These are phyloP conservation scores for Trametes hirsuta DNA, from an alignment of 1,284 basidiomycete genomes.

Conservation along the genomic window DNA sequence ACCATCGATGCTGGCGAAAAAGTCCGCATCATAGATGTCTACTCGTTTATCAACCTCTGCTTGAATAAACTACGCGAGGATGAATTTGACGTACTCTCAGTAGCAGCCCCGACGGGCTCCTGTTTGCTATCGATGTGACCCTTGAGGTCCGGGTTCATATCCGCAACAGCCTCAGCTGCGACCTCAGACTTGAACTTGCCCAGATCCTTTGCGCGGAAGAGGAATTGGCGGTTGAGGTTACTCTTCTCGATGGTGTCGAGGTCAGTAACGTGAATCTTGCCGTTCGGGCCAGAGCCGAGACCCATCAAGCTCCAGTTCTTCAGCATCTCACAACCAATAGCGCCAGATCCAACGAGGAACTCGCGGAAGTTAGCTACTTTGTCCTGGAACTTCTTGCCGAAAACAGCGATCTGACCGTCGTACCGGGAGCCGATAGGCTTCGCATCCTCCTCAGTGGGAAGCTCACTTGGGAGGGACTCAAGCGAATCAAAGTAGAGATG, in stretches of 20 bases:
- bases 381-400: conserved; percentile 91
- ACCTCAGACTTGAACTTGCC: conserved; percentile 99
- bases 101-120: conserved; percentile 92
- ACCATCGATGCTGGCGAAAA: conserved; percentile 89
- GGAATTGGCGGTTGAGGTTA: conserved; percentile 97
- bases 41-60: conserved; percentile 6
- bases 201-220: conserved; percentile 96
- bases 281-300: conserved; percentile 81
- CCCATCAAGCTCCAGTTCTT: conserved; percentile 99
- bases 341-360: conserved; percentile 97
- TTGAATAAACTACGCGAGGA: background rate
- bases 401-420: conserved; percentile 95
- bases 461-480: conserved; percentile 82
- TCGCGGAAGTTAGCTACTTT: conserved; percentile 92
- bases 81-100: conserved; percentile 73
- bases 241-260: conserved; percentile 99
- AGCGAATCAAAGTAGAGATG: conserved; percentile 98
- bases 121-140: conserved; percentile 91
- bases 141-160: conserved; percentile 95
- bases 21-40: conserved; percentile 90
- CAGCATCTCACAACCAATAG: conserved; percentile 99
- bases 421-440: conserved; percentile 86
- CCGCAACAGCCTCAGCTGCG: conserved; percentile 88
- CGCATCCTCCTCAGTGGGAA: conserved; percentile 87
- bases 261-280: conserved; percentile 93